These are phyloP conservation scores for Amanita phalloides DNA, from an alignment of 768 basidiomycete species.

Conservation along the genomic window DNA sequence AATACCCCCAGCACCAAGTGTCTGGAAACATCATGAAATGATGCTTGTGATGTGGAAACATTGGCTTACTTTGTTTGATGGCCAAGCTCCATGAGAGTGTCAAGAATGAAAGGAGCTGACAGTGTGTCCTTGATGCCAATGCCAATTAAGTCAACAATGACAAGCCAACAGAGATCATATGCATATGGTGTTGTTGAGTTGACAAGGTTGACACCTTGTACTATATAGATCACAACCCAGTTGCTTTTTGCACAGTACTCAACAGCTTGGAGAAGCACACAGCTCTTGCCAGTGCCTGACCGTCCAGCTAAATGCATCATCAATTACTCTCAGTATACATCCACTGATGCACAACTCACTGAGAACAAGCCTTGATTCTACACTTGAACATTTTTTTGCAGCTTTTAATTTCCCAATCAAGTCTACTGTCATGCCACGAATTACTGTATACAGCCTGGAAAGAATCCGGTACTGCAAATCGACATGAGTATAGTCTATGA, in stretches of 20 bases:
- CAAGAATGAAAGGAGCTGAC: conserved; percentile 44
- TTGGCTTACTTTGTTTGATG: conserved; percentile 46
- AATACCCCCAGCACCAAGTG: conserved; percentile 69
- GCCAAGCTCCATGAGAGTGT: conserved; percentile 52
- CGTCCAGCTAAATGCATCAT: conserved; percentile 46
- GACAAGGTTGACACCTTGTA: conserved; percentile 53
- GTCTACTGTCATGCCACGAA: conserved; percentile 57
- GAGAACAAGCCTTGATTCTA: conserved; percentile 45
- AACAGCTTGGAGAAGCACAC: conserved; percentile 65
- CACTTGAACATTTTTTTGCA: conserved; percentile 37
- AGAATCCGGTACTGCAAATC: conserved; percentile 52
- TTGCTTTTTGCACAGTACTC: conserved; percentile 50
- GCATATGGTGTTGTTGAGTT: conserved; percentile 63
- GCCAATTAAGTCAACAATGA: conserved; percentile 44
- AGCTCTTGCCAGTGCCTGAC: conserved; percentile 74
- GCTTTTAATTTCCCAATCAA: conserved; percentile 39
- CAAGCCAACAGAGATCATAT: conserved; percentile 55
- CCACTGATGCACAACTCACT: conserved; percentile 33
- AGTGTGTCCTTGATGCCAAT: conserved; percentile 43
- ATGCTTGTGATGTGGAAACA: not conserved
- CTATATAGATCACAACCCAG: conserved; percentile 83
- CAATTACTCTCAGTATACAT: conserved; percentile 5
- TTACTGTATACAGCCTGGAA: conserved; percentile 58
- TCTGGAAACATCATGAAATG: conserved; percentile 23
- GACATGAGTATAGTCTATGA: no score